A percentile compares a stretch with the other conserved stretches of the same genome.
These are phyloP conservation scores for Gastroboletus turbinatus DNA, from an alignment of 1,284 basidiomycete species.

Conservation along the genomic window DNA sequence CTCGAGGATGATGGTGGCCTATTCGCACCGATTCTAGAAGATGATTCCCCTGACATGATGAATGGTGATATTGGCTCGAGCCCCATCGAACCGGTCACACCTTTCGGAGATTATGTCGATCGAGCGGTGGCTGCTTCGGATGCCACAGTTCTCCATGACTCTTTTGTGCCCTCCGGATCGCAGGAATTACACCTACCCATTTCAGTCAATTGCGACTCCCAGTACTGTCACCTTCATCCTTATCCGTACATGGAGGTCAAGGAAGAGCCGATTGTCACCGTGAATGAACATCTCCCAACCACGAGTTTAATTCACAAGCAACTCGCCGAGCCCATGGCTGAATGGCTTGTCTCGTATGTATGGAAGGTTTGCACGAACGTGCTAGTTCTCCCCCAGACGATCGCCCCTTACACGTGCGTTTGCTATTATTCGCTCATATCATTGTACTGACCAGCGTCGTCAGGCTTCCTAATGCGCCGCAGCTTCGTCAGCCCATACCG, in stretches of 20 bases:
- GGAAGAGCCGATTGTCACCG: conserved; percentile 7
- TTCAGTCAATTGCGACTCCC: conserved; percentile 18
- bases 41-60: conserved; percentile 57
- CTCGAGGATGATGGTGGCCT: conserved; percentile 44
- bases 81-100: conserved; percentile 69
- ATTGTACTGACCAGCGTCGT: conserved; percentile 16
- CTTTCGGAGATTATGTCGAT: conserved; percentile 73
- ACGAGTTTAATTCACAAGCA: conserved; percentile 64
- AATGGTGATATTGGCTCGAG: conserved; percentile 58
- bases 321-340: conserved; percentile 69
- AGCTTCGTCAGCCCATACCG: conserved; percentile 42
- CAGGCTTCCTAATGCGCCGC: conserved; percentile 36
- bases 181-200: conserved; percentile 25
- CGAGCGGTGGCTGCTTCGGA: conserved; percentile 55
- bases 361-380: conserved; percentile 78
- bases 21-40: conserved; percentile 65
- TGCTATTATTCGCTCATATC: conserved; percentile 1
- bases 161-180: conserved; percentile 17
- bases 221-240: conserved; percentile 18
- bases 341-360: conserved; percentile 74
- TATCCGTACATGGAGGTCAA: conserved; percentile 18
- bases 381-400: conserved; percentile 51
- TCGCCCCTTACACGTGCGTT: conserved; percentile 48
- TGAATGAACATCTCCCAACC: conserved; percentile 40
- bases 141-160: conserved; percentile 20